phyloP scores from a whole-genome alignment of 139 green algal genomes.

The Chlamydomonas asymmetrica region DNA sequence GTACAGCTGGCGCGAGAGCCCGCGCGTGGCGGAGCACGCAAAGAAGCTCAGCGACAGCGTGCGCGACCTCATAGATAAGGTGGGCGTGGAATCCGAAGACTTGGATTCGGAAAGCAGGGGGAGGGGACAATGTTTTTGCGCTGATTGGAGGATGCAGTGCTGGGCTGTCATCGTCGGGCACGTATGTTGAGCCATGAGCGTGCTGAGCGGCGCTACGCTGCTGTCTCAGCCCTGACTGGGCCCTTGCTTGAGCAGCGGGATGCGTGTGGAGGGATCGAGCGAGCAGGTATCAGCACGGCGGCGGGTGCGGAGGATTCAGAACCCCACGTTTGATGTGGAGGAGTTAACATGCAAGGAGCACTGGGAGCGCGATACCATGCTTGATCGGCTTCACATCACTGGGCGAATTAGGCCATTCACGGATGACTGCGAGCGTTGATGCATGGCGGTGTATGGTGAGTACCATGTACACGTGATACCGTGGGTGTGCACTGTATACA shows the following conservation, averaged over 20 bases:
- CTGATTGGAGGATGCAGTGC: not conserved
- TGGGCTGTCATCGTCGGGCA: not conserved
- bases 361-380: too few species aligned
- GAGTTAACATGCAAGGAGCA: too few species aligned
- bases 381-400: too few species aligned
- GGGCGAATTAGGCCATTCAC: not conserved
- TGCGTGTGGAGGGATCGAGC: too few species aligned
- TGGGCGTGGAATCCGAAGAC: conserved; percentile 2
- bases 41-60: conserved; percentile 30
- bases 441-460: too few species aligned
- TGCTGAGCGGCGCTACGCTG: too few species aligned
- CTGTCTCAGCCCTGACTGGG: not conserved
- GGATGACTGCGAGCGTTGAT: not conserved
- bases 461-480: not conserved
- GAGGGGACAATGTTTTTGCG: not conserved
- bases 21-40: conserved; percentile 30
- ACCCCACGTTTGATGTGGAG: too few species aligned
- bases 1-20: conserved; percentile 50
- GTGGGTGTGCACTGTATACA: too few species aligned
- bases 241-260: not conserved
- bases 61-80: conserved; percentile 47
- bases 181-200: too few species aligned
- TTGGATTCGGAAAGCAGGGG: not conserved
- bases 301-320: too few species aligned
- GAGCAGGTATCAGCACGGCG: too few species aligned